These are phyloP conservation scores for Globisporangium acanthophoron DNA, from an alignment of 352 stramenopile genomes.

Conservation along the genomic window DNA sequence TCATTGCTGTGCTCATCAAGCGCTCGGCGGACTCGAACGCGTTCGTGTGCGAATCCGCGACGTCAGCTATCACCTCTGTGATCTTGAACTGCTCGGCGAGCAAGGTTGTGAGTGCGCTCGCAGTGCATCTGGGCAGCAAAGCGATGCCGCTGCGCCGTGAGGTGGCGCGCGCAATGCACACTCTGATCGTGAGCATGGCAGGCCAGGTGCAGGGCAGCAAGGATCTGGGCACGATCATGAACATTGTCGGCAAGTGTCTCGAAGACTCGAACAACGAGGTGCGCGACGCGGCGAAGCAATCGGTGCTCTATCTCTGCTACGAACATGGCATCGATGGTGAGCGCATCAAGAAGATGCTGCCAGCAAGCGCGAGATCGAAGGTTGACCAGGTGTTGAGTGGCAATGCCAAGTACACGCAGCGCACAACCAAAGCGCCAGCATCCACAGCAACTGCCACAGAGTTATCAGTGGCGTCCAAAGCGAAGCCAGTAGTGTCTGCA, in stretches of 20 bases:
- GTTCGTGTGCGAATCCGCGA: constrained; percentile 67
- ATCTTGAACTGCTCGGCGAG: constrained; percentile 48
- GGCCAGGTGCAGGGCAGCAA: constrained; percentile 32
- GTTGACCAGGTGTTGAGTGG: constrained; percentile 39
- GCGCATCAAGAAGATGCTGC: constrained; percentile 52
- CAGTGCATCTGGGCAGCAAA: constrained; percentile 34
- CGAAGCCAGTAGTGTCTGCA: neutral
- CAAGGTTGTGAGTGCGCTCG: constrained; percentile 38
- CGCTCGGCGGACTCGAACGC: constrained; percentile 62
- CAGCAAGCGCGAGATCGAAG: constrained; percentile 30
- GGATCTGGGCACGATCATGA: constrained; percentile 33
- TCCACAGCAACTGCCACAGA: neutral
- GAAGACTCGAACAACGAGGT: constrained; percentile 79
- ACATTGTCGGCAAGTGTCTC: constrained; percentile 52
- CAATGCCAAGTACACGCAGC: constrained; percentile 15
- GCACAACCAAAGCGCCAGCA: constrained; percentile 5
- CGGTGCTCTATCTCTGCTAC: constrained; percentile 39
- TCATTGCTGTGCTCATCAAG: constrained; percentile 59
- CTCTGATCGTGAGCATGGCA: constrained; percentile 32
- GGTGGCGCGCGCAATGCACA: constrained; percentile 49
- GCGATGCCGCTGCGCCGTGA: constrained; percentile 53
- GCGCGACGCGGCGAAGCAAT: constrained; percentile 58
- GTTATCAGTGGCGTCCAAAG: constrained; percentile 3
- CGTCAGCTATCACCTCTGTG: constrained; percentile 37
- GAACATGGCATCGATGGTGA: constrained; percentile 33